Conservation (phyloP, 179 eudicot species). For the Drosera spatulata region DNA sequence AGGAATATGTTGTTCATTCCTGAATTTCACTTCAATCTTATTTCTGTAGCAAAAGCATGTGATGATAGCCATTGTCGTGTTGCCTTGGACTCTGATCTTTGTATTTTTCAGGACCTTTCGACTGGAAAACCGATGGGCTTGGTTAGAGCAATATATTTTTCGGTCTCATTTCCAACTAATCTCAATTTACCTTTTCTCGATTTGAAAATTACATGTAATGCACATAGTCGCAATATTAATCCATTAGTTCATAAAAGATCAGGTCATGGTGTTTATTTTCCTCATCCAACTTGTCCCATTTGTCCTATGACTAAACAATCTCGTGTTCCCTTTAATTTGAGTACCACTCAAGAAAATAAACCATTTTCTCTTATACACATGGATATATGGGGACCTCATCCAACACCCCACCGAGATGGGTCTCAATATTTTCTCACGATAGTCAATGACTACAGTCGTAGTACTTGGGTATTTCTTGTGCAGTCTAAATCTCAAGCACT, state of each 20-base stretch:
- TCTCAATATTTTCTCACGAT: neutral
- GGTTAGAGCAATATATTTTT: neutral
- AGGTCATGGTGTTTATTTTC: too few species aligned
- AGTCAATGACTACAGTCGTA: neutral
- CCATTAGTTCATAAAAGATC: neutral
- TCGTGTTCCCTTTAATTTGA: neutral
- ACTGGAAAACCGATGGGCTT: neutral
- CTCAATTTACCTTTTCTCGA: neutral
- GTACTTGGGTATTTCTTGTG: neutral
- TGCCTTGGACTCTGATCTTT: neutral
- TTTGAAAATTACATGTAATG: neutral
- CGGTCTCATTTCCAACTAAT: neutral
- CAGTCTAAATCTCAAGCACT: neutral
- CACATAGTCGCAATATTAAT: neutral
- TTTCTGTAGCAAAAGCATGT: neutral
- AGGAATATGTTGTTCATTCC: neutral
- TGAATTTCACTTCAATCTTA: neutral
- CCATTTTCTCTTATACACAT: neutral
- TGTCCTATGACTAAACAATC: neutral
- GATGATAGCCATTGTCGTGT: neutral
- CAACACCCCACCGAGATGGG: neutral
- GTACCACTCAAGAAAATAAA: neutral
- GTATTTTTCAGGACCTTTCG: neutral
- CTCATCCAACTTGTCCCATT: neutral
- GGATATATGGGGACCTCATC: neutral